Conservation (phyloP, 2,329 filamentous ascomycete species). For the Ophiosphaerella herpotricha region DNA sequence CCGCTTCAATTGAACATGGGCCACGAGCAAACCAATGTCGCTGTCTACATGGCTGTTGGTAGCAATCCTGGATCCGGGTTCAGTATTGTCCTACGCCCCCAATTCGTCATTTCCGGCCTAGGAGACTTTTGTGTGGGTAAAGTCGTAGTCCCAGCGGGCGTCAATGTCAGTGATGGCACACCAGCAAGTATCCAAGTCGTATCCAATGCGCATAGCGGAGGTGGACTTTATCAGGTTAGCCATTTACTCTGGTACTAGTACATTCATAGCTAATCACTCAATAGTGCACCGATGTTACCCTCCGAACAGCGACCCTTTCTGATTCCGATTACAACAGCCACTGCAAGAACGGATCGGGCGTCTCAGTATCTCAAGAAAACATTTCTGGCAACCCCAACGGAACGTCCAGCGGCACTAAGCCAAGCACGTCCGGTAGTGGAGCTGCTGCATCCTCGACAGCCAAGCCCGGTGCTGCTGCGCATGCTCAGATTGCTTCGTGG, state of each 20-base stretch:
- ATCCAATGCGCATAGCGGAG: slow-evolving; percentile 61
- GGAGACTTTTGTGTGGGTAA: slow-evolving; percentile 69
- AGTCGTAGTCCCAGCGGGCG: slow-evolving; percentile 58
- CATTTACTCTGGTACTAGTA: slow-evolving; percentile 3
- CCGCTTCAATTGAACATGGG: slow-evolving; percentile 59
- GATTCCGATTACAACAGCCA: slow-evolving; percentile 51
- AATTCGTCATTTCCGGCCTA: slow-evolving; percentile 63
- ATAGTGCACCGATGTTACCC: slow-evolving; percentile 75
- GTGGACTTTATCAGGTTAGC: slow-evolving; percentile 67
- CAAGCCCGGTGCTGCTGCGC: slow-evolving; percentile 29
- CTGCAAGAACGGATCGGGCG: slow-evolving; percentile 64
- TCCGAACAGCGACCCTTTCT: slow-evolving; percentile 58
- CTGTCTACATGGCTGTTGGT: slow-evolving; percentile 59
- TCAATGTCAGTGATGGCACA: slow-evolving; percentile 63
- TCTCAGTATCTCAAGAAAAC: slow-evolving; percentile 50
- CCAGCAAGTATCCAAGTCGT: slow-evolving; percentile 72
- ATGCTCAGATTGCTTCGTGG: slow-evolving; percentile 40
- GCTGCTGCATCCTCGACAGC: slow-evolving; percentile 18
- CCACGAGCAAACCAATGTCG: slow-evolving; percentile 58
- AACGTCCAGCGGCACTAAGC: slow-evolving; percentile 38
- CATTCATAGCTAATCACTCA: background rate
- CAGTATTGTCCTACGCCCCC: slow-evolving; percentile 69
- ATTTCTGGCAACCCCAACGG: slow-evolving; percentile 55
- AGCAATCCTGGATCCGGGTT: slow-evolving; percentile 63
- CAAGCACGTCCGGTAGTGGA: slow-evolving; percentile 19